phyloP scores from a whole-genome alignment of 2,329 filamentous ascomycete species.

The Fusarium concolor region DNA sequence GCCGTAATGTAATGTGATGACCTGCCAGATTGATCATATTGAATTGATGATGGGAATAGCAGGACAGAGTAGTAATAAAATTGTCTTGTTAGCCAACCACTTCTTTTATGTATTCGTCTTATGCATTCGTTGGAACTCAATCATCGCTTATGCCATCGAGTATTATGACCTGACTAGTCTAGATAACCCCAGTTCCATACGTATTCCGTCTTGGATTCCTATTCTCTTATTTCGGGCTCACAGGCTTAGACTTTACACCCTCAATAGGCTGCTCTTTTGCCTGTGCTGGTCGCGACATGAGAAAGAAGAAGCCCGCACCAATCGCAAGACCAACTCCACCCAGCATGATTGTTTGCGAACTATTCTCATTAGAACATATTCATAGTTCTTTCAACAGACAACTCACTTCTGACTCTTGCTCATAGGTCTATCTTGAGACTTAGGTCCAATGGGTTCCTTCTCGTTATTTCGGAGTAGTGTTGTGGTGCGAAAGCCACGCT shows the following conservation, averaged over 20 bases:
- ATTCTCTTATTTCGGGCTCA: background rate
- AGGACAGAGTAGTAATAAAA: background rate
- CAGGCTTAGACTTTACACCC: background rate
- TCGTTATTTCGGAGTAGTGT: background rate
- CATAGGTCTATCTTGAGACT: background rate
- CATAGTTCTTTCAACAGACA: background rate
- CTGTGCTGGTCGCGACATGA: slow-evolving; percentile 14
- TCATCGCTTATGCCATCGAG: slow-evolving; percentile 33
- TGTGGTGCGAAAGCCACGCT: slow-evolving; percentile 20
- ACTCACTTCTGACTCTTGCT: slow-evolving; percentile 14
- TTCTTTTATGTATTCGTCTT: slow-evolving; percentile 1
- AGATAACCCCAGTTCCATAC: background rate
- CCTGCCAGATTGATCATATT: slow-evolving; percentile 1
- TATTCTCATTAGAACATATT: background rate
- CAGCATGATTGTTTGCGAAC: slow-evolving; percentile 15
- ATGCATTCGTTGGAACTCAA: background rate
- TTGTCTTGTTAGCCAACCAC: background rate
- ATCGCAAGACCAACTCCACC: slow-evolving; percentile 33
- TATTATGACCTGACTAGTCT: background rate
- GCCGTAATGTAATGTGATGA: background rate
- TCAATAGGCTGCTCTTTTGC: slow-evolving; percentile 24
- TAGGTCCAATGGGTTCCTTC: slow-evolving; percentile 15
- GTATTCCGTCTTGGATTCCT: background rate
- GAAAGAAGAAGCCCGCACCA: slow-evolving; percentile 31
- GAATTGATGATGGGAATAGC: background rate